Evolutionary conservation across 1,139 yeast genomes (phyloP), one percentile per base, ranked within the genome.

Genomic region (Ogataea hybrid): DNA sequence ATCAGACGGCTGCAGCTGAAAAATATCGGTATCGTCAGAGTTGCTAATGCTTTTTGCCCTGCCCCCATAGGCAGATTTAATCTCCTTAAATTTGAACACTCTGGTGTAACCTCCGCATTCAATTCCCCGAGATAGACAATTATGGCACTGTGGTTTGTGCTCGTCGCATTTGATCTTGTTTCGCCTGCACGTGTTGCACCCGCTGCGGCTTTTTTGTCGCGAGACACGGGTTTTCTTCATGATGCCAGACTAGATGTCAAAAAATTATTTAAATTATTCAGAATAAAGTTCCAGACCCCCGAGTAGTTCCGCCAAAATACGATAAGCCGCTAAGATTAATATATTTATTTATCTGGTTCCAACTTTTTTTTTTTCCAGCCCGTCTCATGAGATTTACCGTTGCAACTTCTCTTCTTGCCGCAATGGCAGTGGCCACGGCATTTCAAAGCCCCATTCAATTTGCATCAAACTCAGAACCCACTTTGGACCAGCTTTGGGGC

Each of bases 401-500:
- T 4, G 32, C 38, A n/a, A 15, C 32, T 9, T 30, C 35, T 21
- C 23, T 32, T 14, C 17, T 29, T 25, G 35, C 35, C 8, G 36
- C 34, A 8, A 23, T 28, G 5, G 39, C 32, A 22, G 12, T 14
- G 6, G 35, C 35, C 9, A 12, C 15, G 25, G 10, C n/a, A 2
- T 12, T 25, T 4, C 35, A 32, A 16, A 23, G 21, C 35, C 35
- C 28, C 2, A 9, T 32, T 9, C 28, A 23, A 15, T 25, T 32
- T 18, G 21, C 12, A 5, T 6, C 28, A 4, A 14, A 28, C 30
- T 21, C 28, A 12, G 31, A 42, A 16, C 69, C 76, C 6, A 54
- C 71, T 5, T 60, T 79, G 22, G 65, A 72, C 23, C 77, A 79
- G 6, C 62, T 74, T 47, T 81, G 87, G 87, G 84, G 78, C 2